Conservation (phyloP, 2,329 filamentous ascomycete genomes). For the Zalaria sp. region DNA sequence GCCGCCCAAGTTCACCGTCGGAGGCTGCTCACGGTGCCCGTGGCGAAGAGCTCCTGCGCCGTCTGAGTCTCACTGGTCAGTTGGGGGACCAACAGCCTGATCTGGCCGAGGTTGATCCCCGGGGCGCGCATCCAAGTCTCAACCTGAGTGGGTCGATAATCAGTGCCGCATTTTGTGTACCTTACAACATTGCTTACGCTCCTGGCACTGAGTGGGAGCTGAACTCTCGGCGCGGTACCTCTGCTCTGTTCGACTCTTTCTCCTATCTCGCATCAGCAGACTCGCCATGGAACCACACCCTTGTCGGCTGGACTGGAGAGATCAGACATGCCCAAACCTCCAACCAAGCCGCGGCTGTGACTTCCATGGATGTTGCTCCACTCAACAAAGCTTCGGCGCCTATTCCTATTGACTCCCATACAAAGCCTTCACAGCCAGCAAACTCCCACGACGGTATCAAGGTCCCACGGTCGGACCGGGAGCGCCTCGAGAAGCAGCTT, state of each 20-base stretch:
- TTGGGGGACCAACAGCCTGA: conserved; percentile 21
- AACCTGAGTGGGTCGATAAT: conserved; percentile 48
- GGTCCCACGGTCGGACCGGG: conserved; percentile 56
- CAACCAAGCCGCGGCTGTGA: conserved; percentile 21
- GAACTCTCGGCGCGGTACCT: conserved; percentile 67
- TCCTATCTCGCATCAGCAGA: conserved; percentile 72
- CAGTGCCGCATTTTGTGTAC: conserved; percentile 49
- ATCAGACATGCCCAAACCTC: conserved; percentile 16
- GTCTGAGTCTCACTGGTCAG: conserved; percentile 32
- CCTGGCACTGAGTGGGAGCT: conserved; percentile 50
- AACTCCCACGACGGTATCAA: conserved; percentile 51
- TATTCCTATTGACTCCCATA: conserved; percentile 53
- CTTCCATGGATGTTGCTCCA: conserved; percentile 36
- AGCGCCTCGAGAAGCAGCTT: conserved; percentile 60
- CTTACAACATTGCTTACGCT: conserved; percentile 42
- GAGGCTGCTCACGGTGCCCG: conserved; percentile 30
- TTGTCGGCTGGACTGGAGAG: conserved; percentile 92
- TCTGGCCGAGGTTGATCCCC: conserved; percentile 37
- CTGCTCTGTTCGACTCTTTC: conserved; percentile 84
- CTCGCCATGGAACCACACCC: conserved; percentile 77
- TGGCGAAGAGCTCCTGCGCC: conserved; percentile 36
- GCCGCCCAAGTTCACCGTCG: conserved; percentile 20
- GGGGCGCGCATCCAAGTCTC: conserved; percentile 40
- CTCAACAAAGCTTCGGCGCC: conserved; percentile 67
- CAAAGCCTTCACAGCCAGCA: conserved; percentile 14